phyloP scores from a whole-genome alignment of 139 green algal species.

The Coelastrella sp. region DNA sequence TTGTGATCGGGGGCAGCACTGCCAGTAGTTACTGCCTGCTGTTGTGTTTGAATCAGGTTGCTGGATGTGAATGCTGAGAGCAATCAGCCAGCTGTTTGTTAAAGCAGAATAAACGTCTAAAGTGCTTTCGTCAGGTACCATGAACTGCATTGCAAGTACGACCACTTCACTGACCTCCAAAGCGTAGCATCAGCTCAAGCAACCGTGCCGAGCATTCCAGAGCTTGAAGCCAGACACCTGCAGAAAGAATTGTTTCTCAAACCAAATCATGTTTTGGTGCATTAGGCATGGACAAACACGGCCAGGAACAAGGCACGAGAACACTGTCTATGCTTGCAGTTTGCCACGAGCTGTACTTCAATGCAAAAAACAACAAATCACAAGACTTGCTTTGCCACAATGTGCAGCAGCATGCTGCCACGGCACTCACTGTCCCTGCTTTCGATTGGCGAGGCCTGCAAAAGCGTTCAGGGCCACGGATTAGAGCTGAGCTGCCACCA shows the following conservation, averaged over 20 bases:
- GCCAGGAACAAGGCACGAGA: neutral
- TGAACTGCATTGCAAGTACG: neutral
- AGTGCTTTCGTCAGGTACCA: no score
- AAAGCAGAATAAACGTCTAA: no score
- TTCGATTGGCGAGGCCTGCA: neutral
- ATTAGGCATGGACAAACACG: neutral
- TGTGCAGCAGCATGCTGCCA: neutral
- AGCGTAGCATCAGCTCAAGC: neutral
- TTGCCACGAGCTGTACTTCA: neutral
- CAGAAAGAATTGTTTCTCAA: neutral
- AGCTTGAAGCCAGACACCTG: neutral
- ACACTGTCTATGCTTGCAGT: neutral
- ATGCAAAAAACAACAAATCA: neutral
- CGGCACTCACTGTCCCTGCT: neutral
- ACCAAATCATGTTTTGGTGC: no score
- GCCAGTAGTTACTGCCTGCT: neutral
- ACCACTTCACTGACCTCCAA: neutral
- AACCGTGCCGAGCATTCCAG: neutral
- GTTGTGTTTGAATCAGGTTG: neutral
- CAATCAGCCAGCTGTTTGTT: no score
- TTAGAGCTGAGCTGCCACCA: no score
- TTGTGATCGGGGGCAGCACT: no score
- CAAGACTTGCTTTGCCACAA: neutral
- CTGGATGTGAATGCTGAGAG: neutral
- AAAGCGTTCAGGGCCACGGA: no score